Conservation (phyloP, 192 early-diverging fungal genomes). For the Entomortierella beljakovae region DNA sequence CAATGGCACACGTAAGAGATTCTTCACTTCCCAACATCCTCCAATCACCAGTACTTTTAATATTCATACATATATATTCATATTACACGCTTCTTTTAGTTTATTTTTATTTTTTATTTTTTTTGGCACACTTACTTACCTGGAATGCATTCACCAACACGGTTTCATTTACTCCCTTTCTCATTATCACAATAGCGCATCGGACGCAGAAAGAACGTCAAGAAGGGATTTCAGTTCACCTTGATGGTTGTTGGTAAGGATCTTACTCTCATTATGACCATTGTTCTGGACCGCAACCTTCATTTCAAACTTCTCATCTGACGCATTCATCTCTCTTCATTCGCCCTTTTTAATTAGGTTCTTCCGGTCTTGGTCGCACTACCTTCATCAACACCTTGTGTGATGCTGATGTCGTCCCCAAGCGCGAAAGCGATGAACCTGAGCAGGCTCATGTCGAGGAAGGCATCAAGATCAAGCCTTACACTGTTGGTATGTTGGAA, state of each 20-base stretch:
- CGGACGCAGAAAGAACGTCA: constrained; percentile 87
- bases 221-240: constrained; percentile 97
- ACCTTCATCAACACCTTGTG: constrained; percentile 99
- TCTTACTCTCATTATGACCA: background rate
- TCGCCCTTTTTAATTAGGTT: constrained; percentile 61
- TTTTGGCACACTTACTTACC: background rate
- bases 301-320: background rate
- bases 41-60: background rate
- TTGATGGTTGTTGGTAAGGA: constrained; percentile 94
- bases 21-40: background rate
- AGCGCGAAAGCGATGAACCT: constrained; percentile 71
- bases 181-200: constrained; percentile 34
- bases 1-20: constrained; percentile 44
- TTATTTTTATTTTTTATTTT: background rate
- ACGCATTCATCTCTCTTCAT: background rate
- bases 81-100: background rate
- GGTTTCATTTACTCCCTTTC: constrained; percentile 4
- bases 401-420: constrained; percentile 78
- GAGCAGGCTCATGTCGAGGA: constrained; percentile 86
- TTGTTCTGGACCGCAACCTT: background rate
- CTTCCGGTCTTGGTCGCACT: constrained; percentile 96
- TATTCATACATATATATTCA: too few species aligned
- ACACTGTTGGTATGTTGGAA: constrained; percentile 75
- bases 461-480: constrained; percentile 88
- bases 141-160: background rate